Evolutionary conservation across 2,329 filamentous ascomycete species (phyloP).

Genomic region (Emergomyces pasteurianus): DNA sequence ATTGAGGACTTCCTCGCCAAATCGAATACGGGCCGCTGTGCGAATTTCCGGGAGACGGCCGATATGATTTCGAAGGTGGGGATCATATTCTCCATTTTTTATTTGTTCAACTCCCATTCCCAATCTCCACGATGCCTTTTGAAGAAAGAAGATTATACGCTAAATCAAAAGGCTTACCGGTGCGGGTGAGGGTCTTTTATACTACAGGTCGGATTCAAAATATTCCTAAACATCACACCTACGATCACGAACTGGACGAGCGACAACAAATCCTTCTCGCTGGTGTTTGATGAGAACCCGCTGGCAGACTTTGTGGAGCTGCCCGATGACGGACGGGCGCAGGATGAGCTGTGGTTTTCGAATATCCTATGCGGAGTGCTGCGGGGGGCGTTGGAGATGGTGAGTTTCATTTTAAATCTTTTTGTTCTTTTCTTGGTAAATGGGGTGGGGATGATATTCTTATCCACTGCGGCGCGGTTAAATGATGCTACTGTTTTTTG

Average conservation of each 20-base stretch:
- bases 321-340: constrained; percentile 86
- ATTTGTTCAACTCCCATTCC: not conserved
- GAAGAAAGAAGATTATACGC: not conserved
- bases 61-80: constrained; percentile 86
- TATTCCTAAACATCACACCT: constrained; percentile 94
- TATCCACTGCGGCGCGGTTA: not conserved
- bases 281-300: constrained; percentile 95
- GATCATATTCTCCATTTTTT: not conserved
- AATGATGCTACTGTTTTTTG: constrained; percentile 3
- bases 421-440: not conserved
- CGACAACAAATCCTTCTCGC: constrained; percentile 91
- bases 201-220: constrained; percentile 85
- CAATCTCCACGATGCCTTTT: not conserved
- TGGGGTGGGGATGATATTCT: no score
- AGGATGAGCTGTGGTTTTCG: constrained; percentile 96
- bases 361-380: constrained; percentile 93
- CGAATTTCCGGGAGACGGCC: constrained; percentile 88
- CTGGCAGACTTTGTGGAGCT: constrained; percentile 95
- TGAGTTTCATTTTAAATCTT: constrained; percentile 29
- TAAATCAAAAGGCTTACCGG: no score
- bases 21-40: constrained; percentile 76
- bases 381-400: constrained; percentile 89
- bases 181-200: no score
- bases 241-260: constrained; percentile 90
- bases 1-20: constrained; percentile 98